phyloP scores from a whole-genome alignment of 805 yeast species.

The Hanseniaspora opuntiae region DNA sequence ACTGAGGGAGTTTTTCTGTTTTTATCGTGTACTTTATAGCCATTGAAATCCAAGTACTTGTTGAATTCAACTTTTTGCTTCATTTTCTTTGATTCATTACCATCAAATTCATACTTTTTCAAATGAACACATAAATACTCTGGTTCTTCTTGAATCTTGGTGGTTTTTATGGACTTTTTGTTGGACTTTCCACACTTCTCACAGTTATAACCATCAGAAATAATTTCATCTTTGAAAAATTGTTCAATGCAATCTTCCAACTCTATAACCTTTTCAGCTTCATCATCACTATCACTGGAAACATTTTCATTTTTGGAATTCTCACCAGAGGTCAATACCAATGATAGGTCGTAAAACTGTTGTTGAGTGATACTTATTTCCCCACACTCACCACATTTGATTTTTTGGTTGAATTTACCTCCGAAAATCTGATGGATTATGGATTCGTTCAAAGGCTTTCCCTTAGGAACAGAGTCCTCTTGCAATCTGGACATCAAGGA shows the following conservation, averaged over 20 bases:
- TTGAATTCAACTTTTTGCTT: conserved; percentile 78
- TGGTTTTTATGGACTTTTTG: conserved; percentile 60
- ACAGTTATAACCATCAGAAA: conserved; percentile 73
- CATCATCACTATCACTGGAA: conserved; percentile 2
- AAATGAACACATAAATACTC: conserved; percentile 78
- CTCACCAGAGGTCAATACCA: conserved; percentile 51
- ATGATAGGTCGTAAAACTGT: conserved; percentile 82
- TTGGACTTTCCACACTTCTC: conserved; percentile 71
- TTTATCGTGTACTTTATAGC: conserved; percentile 6
- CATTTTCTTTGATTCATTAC: conserved; percentile 65
- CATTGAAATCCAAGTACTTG: conserved; percentile 54
- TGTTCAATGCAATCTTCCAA: conserved; percentile 64
- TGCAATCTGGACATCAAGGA: conserved; percentile 75
- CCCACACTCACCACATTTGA: conserved; percentile 72
- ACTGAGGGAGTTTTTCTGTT: conserved; percentile 30
- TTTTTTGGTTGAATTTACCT: conserved; percentile 72
- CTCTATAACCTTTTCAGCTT: conserved; percentile 32
- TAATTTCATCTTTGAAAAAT: conserved; percentile 70
- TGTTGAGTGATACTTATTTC: conserved; percentile 76
- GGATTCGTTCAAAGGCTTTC: conserved; percentile 66
- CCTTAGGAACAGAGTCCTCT: conserved; percentile 85
- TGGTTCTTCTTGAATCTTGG: conserved; percentile 61
- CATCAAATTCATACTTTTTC: conserved; percentile 82
- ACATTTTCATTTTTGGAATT: conserved; percentile 18
- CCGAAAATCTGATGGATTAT: conserved; percentile 89